Percentiles rank a stretch among this genome's conserved stretches.
Evolutionary conservation across 2,329 filamentous ascomycete genomes (phyloP).

Genomic region (Diplodia sapinea): DNA sequence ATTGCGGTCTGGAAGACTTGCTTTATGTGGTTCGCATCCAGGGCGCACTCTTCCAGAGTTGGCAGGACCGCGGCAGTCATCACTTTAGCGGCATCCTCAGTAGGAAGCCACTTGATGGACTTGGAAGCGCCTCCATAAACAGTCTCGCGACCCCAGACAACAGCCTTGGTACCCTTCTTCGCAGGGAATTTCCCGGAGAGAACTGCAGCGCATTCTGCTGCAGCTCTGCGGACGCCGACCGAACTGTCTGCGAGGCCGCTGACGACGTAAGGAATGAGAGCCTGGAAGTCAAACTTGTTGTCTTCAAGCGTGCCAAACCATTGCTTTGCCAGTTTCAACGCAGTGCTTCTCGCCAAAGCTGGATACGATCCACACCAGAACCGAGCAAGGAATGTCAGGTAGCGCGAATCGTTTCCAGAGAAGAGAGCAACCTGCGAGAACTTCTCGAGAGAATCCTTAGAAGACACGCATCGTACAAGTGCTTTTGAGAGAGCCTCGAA

Average conservation of each 20-base stretch:
- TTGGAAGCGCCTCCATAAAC: conserved; percentile 67
- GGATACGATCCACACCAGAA: conserved; percentile 77
- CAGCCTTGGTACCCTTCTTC: conserved; percentile 46
- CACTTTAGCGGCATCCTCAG: conserved; percentile 65
- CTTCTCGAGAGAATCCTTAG: conserved; percentile 34
- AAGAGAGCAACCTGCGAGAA: conserved; percentile 65
- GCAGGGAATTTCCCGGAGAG: conserved; percentile 33
- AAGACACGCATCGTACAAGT: conserved; percentile 41
- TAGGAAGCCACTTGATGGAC: conserved; percentile 62
- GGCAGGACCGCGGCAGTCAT: conserved; percentile 72
- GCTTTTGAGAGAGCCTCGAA: conserved; percentile 43
- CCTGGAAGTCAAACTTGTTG: conserved; percentile 70
- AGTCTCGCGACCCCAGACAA: conserved; percentile 42
- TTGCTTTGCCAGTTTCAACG: conserved; percentile 63
- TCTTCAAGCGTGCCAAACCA: conserved; percentile 41
- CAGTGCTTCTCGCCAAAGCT: conserved; percentile 69
- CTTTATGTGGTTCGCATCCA: conserved; percentile 75
- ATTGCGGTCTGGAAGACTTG: conserved; percentile 67
- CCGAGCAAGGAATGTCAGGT: conserved; percentile 75
- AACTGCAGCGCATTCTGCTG: conserved; percentile 65
- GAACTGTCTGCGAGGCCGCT: conserved; percentile 76
- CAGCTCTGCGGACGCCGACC: conserved; percentile 75
- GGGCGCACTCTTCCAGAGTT: conserved; percentile 80
- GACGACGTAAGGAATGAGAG: conserved; percentile 80
- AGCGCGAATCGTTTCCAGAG: conserved; percentile 62